A percentile compares a stretch with the other conserved stretches of the same genome.
phyloP scores from a whole-genome alignment of 129 eudicot species.

The Deinandra increscens region DNA sequence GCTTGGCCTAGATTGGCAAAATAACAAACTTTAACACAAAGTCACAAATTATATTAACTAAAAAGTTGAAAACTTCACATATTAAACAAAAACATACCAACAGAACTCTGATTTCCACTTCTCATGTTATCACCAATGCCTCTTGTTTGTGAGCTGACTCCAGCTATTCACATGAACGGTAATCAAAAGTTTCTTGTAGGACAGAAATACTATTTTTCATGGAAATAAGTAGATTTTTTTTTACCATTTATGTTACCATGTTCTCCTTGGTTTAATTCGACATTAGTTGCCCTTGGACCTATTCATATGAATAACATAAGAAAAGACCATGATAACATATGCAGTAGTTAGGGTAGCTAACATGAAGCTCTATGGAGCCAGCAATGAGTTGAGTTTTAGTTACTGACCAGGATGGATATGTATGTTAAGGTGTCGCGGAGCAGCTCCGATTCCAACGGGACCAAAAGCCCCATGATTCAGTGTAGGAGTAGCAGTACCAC shows the following conservation, averaged over 20 bases:
- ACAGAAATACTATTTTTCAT: neutral
- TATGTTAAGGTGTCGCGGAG: conserved; percentile 79
- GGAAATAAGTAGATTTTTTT: conserved; percentile 22
- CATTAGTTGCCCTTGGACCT: conserved; percentile 57
- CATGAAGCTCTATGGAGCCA: conserved; percentile 10
- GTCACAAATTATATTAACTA: neutral
- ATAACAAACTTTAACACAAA: conserved; percentile 11
- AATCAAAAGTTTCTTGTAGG: conserved; percentile 38
- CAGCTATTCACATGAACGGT: conserved; percentile 36
- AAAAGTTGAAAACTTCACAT: neutral
- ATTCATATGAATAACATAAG: conserved; percentile 15
- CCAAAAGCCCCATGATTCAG: conserved; percentile 43
- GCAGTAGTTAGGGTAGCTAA: conserved; percentile 7
- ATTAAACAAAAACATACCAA: conserved; percentile 32
- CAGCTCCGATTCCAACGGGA: conserved; percentile 56
- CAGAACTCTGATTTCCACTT: conserved; percentile 35
- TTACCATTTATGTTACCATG: conserved; percentile 20
- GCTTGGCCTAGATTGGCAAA: conserved; percentile 42
- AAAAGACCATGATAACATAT: neutral
- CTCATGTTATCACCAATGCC: conserved; percentile 34
- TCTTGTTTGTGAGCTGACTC: conserved; percentile 43
- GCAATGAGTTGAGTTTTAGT: neutral
- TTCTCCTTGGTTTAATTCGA: conserved; percentile 51
- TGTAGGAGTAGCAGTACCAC: conserved; percentile 35
- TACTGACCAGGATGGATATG: conserved; percentile 80